phyloP scores from a whole-genome alignment of 2,329 filamentous ascomycete species.

The Fusarium penzigii region DNA sequence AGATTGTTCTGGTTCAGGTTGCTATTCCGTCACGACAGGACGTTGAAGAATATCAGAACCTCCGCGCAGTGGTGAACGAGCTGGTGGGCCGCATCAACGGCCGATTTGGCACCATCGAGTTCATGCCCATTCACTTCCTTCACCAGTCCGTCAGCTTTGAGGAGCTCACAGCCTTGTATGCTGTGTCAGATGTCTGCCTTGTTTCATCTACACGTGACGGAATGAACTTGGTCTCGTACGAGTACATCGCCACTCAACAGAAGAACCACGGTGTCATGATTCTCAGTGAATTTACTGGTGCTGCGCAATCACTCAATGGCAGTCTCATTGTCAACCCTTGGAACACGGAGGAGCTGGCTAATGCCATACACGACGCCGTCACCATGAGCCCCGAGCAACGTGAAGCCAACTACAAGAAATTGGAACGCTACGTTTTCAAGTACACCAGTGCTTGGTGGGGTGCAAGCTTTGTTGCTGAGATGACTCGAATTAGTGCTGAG shows the following conservation, averaged over 20 bases:
- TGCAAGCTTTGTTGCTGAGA: constrained; percentile 84
- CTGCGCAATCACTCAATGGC: constrained; percentile 90
- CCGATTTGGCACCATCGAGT: constrained; percentile 94
- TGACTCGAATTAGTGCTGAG: constrained; percentile 56
- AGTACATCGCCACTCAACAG: constrained; percentile 94
- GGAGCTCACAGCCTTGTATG: constrained; percentile 90
- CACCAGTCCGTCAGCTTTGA: constrained; percentile 96
- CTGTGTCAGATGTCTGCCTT: constrained; percentile 87
- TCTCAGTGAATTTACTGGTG: constrained; percentile 93
- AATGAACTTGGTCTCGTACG: constrained; percentile 98
- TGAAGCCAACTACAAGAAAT: constrained; percentile 82
- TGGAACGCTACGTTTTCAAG: constrained; percentile 94
- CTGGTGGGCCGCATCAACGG: constrained; percentile 96
- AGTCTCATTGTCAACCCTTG: constrained; percentile 96
- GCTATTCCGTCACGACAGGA: constrained; percentile 93
- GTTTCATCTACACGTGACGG: constrained; percentile 96
- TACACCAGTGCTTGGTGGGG: constrained; percentile 99
- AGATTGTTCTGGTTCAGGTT: constrained; percentile 94
- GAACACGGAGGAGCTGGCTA: constrained; percentile 95
- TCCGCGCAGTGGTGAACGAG: constrained; percentile 94
- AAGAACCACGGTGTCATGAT: constrained; percentile 92
- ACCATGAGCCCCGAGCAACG: constrained; percentile 92
- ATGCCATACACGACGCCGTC: constrained; percentile 92
- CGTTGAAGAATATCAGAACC: constrained; percentile 96
- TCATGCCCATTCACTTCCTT: constrained; percentile 98